Base-by-base conservation (phyloP, 2,329 filamentous ascomycete species). In the Metarhizium rileyi region DNA sequence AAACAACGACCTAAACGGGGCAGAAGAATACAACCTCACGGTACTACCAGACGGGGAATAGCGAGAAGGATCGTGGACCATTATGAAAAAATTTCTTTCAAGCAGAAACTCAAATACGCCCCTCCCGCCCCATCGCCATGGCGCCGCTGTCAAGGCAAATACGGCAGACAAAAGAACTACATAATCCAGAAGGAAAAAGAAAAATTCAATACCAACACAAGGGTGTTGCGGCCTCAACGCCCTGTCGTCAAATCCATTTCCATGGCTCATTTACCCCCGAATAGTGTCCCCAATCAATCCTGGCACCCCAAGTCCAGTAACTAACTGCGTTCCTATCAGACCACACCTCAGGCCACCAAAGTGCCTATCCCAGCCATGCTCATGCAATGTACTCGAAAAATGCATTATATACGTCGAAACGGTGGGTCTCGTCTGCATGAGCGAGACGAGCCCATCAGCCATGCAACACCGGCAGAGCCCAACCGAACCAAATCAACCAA, bases 281-380 rank as follows among this genome's bases (percentile, higher is more conserved):
- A 18, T 7, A 20, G n/a, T 7, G 18, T 20, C 18, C 35, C 35
- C 35, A 20, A 22, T 20, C 18, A 38, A 38, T 38, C 35, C 18
- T 10, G 16, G 6, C 33, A 36, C 33, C 6, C 12, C 35, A 23
- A 18, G n/a, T 9, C 22, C 8, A 41, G n/a, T 9, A 42, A 22
- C n/a, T n/a, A 16, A 35, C 26, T 8, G 12, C 16, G 16, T 9
- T 23, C 18, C 16, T 9, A 28, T 38, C 46, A 44, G 18, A 18
- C 46, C 40, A 48, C 26, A 36, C 14, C 46, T 43, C 46, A 44
- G 18, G 46, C 46, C 46, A 44, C 27, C 6, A 23, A 23, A 33
- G 27, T 35, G 18, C 28, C 22, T 14, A 36, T 22, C 38, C 40
- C 8, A 20, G 20, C 23, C 26, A n/a, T 45, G 42, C 43, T 30